Conservation (phyloP, 2,329 filamentous ascomycete species). For the Diplodia sapinea region DNA sequence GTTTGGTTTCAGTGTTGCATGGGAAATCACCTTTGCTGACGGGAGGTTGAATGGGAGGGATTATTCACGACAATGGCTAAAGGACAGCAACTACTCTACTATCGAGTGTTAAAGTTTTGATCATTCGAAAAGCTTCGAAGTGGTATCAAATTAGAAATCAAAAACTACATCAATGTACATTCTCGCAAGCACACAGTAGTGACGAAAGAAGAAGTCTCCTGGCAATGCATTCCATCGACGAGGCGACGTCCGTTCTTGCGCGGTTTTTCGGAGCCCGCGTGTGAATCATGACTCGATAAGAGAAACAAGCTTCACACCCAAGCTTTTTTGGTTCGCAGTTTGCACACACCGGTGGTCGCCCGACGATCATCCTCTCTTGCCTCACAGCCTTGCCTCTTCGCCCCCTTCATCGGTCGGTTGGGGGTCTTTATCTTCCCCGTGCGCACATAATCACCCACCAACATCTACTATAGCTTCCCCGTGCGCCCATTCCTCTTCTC, state of each 20-base stretch:
- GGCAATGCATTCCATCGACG: neutral
- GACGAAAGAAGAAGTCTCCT: neutral
- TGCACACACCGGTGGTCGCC: neutral
- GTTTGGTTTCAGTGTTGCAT: neutral
- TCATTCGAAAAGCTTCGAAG: neutral
- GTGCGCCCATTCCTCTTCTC: neutral
- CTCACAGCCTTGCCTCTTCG: too few species aligned
- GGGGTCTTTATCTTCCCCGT: neutral
- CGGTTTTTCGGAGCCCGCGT: neutral
- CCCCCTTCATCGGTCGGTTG: neutral
- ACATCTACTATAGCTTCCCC: neutral
- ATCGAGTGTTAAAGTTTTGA: neutral
- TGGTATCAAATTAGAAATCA: neutral
- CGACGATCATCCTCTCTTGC: too few species aligned
- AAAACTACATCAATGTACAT: too few species aligned
- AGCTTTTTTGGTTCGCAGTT: neutral
- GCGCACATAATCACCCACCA: neutral
- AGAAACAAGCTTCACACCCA: constrained; percentile 1
- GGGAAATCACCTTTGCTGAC: too few species aligned
- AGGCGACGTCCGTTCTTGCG: neutral
- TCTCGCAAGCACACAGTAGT: neutral
- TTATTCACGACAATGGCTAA: neutral
- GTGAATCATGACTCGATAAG: neutral
- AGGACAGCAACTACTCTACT: neutral
- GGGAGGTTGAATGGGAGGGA: neutral